Base-by-base conservation (phyloP, 306 rosid genomes). In the Gillenia trifoliata region DNA sequence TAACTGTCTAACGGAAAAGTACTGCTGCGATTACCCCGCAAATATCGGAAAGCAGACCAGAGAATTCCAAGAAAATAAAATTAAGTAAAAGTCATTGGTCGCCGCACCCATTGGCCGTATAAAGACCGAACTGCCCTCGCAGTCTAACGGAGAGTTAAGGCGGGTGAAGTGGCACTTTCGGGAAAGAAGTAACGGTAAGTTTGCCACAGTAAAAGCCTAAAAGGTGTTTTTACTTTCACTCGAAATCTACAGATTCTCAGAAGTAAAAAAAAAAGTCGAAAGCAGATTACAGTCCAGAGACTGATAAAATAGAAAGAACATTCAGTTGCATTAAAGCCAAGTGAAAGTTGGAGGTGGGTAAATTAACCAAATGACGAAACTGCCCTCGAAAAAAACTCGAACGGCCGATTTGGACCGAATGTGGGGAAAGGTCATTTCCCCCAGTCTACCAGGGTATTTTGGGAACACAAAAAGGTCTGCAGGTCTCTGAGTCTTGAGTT, bases 11-110 rank as follows among this genome's bases (percentile, higher is more conserved):
- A 70, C 64, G 55, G 75, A 59, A 78, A 73, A 63, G 63, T 34
- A 16, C 36, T 64, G 50, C 28, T 49, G 71, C 34, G 57, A 64
- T 74, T 75, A 22, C 77, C 82, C 86, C 86, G 83, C 57, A 72
- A 84, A 64, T 84, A 79, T 65, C 78, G 85, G 84, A 43, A 26
- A 45, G 43, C 52, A 66, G 64, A 29, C 40, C 70, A 66, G 10
- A 66, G 12, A 63, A 65, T 40, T 54, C 25, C 66, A 20, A 11
- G 9, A 60, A 61, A 3, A 5, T 49, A 31, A 26, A 43, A 20
- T 61, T 23, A 12, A 49, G 60, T 34, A 28, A 47, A 66, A 73
- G 33, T 66, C 74, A 65, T 64, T 29, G 81, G 73, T 54, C 77
- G 57, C 41, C 64, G 29, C 8, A 59, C 12, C 34, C 28, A 0